These are phyloP conservation scores for Rhododendron simsii DNA, from an alignment of 148 eudicot genomes.

Conservation along the genomic window DNA sequence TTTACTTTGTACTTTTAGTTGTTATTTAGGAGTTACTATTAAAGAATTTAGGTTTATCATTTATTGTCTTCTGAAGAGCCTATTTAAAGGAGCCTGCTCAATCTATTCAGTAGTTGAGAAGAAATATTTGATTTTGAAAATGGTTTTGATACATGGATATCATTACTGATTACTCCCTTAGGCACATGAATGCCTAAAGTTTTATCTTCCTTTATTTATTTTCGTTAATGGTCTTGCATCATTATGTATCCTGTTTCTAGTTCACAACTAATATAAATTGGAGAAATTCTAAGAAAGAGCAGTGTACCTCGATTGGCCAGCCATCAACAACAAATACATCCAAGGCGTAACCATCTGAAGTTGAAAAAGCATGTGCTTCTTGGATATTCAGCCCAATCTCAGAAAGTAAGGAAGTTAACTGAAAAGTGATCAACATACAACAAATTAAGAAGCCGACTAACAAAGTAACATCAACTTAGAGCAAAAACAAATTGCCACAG, in stretches of 20 bases:
- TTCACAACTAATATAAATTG: background rate
- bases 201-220: background rate
- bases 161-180: no score
- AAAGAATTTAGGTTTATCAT: no score
- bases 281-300: background rate
- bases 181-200: background rate
- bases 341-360: slow-evolving; percentile 56
- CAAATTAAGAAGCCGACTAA: background rate
- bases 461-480: background rate
- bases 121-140: background rate
- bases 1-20: background rate
- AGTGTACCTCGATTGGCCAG: slow-evolving; percentile 52
- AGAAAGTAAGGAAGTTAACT: slow-evolving; percentile 56
- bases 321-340: slow-evolving; percentile 61
- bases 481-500: background rate
- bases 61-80: no score
- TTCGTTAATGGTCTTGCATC: background rate
- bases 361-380: slow-evolving; percentile 68
- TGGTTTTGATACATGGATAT: background rate
- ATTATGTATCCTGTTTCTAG: background rate
- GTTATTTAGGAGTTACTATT: background rate
- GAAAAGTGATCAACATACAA: slow-evolving; percentile 18
- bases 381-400: slow-evolving; percentile 62
- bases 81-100: no score
- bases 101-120: no score